Evolutionary conservation across 176 grass and related monocot genomes (phyloP), one percentile per base, ranked within the genome.

Genomic region (Musa schizocarpa): DNA sequence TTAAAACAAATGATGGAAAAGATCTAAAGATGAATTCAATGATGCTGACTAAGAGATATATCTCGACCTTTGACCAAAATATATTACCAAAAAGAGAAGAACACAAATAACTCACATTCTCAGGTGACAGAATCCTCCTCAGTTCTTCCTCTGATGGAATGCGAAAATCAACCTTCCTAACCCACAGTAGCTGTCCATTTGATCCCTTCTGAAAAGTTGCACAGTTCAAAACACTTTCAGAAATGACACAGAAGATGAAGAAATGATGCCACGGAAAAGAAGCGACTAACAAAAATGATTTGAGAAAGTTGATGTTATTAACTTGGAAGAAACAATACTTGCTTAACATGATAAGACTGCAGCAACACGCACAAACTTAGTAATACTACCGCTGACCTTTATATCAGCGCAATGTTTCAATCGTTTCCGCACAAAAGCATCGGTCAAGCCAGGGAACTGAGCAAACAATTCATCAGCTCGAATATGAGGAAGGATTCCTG

Each of bases 71-170:
- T 21, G 48, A 11, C 68, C n/a, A 21, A 70, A 48, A 20, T 50
- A 68, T 50, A 54, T 34, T 52, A 52, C 9, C 13, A 52, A 61
- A 69, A 77, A 74, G 81, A 79, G 67, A 52, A 11, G 67, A 20
- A 23, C 50, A 13, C 56, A 53, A 64, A 25, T 67, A 88, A 91
- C 94, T 93, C 58, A 98, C 94, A 76, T 76, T 93, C 81, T 98
- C 94, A 67, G 94, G 94, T 16, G 80, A 78, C 65, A 98, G 52
- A 79, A 91, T 78, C 73, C 84, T 87, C 80, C 90, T 89, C 68
- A 98, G 69, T 82, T 98, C 94, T 77, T 98, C 94, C 84, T 98
- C 94, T 67, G 90, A 85, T 66, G 89, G 94, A 89, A 90, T 80
- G 69, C 88, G 82, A 76, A 88, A 91, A 86, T 98, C 90, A 82